Conservation (phyloP, 305 asterid species). For the Striga hermonthica region DNA sequence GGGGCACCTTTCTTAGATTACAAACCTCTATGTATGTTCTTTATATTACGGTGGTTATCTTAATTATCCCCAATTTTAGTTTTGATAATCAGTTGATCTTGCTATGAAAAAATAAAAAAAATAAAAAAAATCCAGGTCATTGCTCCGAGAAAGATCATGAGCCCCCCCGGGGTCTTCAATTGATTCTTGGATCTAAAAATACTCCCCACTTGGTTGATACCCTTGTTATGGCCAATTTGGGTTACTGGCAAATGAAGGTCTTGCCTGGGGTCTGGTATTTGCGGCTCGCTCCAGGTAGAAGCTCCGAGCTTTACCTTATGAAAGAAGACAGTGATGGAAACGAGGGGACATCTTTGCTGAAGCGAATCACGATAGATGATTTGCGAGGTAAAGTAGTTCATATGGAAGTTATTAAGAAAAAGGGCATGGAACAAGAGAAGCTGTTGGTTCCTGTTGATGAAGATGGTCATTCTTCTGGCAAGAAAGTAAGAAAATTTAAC, state of each 20-base stretch:
- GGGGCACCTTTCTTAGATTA: too few relatives aligned
- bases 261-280: conserved; percentile 98
- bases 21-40: too few relatives aligned
- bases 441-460: conserved; percentile 69
- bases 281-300: conserved; percentile 96
- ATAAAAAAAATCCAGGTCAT: conserved; percentile 57
- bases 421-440: conserved; percentile 87
- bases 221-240: conserved; percentile 99
- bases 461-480: conserved; percentile 42
- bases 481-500: conserved; percentile 42
- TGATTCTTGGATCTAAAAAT: conserved; percentile 89
- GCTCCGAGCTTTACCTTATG: conserved; percentile 87
- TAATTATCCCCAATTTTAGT: background rate
- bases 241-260: conserved; percentile 99
- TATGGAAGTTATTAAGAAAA: conserved; percentile 84
- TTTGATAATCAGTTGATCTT: conserved; percentile 24
- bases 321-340: conserved; percentile 67
- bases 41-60: background rate
- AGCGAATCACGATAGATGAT: conserved; percentile 76
- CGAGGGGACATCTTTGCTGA: conserved; percentile 50
- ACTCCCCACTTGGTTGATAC: conserved; percentile 93
- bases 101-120: conserved; percentile 40
- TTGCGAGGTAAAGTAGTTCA: conserved; percentile 88
- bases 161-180: conserved; percentile 94
- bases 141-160: conserved; percentile 99